Conservation (phyloP, 768 basidiomycete genomes). For the Mrakia hoshinonis region DNA sequence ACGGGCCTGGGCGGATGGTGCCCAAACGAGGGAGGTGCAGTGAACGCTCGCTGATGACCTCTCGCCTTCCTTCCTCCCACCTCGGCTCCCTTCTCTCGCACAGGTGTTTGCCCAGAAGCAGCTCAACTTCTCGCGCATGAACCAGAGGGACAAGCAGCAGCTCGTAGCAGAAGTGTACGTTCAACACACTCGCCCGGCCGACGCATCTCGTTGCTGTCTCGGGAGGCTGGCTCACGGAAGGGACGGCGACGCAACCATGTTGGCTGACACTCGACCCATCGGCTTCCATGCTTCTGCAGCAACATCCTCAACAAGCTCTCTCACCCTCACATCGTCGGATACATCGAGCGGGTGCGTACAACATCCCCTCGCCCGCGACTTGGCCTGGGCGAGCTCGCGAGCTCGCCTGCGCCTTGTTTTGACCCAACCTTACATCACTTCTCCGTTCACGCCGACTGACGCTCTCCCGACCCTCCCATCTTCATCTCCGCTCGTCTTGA, state of each 20-base stretch:
- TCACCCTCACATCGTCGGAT: conserved; percentile 93
- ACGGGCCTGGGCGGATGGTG: too few species aligned
- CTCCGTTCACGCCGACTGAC: neutral
- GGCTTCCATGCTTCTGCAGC: conserved; percentile 43
- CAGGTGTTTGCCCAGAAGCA: conserved; percentile 86
- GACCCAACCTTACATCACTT: neutral
- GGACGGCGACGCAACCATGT: conserved; percentile 10
- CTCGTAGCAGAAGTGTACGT: conserved; percentile 96
- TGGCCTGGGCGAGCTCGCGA: neutral
- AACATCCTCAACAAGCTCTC: conserved; percentile 93
- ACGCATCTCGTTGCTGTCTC: too few species aligned
- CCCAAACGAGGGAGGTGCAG: neutral
- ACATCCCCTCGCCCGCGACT: neutral
- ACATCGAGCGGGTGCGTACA: conserved; percentile 62
- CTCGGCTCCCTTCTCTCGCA: too few species aligned
- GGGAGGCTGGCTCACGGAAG: too few species aligned
- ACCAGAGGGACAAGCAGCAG: conserved; percentile 88
- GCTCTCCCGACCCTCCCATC: neutral
- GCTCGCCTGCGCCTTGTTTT: neutral
- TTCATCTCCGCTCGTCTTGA: neutral
- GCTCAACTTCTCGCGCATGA: conserved; percentile 95
- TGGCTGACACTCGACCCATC: neutral
- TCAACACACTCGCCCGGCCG: too few species aligned
- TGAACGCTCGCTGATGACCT: neutral
- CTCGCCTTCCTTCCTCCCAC: too few species aligned